phyloP scores from a whole-genome alignment of 441 rosid genomes.

The Gossypium aridum region DNA sequence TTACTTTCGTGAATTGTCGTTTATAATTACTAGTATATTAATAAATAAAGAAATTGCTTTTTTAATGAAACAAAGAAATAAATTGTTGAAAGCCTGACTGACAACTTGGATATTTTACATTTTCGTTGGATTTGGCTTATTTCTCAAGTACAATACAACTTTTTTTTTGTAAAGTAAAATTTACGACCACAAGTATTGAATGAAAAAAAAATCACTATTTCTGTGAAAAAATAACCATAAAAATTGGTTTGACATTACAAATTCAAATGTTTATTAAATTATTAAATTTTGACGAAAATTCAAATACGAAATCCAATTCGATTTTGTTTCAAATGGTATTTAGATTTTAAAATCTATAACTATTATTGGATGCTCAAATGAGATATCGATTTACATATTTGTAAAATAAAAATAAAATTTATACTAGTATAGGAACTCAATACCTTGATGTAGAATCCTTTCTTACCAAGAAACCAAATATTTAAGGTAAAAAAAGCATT shows the following conservation, averaged over 20 bases:
- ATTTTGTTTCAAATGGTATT: neutral
- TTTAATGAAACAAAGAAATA: neutral
- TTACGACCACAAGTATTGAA: too few species aligned
- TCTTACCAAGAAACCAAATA: neutral
- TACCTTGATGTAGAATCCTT: neutral
- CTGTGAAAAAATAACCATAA: too few species aligned
- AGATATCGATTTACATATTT: neutral
- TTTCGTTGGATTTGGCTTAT: neutral
- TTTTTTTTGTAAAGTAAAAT: too few species aligned
- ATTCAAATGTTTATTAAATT: too few species aligned
- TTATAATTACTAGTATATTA: neutral
- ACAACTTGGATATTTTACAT: neutral
- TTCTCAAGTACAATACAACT: too few species aligned
- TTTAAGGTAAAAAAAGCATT: neutral
- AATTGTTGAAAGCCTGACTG: neutral
- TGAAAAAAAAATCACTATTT: too few species aligned
- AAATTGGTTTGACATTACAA: too few species aligned
- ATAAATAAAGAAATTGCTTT: neutral
- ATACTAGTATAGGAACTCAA: neutral
- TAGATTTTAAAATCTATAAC: too few species aligned
- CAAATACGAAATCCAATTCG: neutral
- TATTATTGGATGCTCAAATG: neutral
- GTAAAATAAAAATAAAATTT: neutral
- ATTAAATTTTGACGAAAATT: too few species aligned
- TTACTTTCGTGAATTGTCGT: neutral